phyloP scores from a whole-genome alignment of 1,284 basidiomycete species.

The Ustilago vetiveriae region DNA sequence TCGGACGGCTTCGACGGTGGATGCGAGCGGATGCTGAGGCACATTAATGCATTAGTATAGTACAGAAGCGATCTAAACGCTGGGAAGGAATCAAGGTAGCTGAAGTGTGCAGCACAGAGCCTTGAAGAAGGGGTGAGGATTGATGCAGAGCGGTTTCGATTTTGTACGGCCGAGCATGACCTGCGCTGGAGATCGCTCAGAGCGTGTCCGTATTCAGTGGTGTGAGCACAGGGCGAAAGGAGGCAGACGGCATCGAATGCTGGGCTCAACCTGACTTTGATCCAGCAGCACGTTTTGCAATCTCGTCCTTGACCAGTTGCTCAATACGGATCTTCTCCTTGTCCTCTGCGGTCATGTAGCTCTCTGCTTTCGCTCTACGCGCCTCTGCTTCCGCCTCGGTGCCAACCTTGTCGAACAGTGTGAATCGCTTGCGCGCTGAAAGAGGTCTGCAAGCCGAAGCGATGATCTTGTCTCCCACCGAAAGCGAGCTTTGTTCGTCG shows the following conservation, averaged over 20 bases:
- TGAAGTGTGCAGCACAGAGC: neutral
- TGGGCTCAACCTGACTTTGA: constrained; percentile 13
- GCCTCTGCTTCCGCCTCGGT: constrained; percentile 30
- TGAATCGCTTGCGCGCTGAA: constrained; percentile 61
- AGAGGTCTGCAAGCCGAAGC: constrained; percentile 61
- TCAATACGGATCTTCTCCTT: constrained; percentile 59
- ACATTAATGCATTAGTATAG: constrained; percentile 2
- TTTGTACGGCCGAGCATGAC: too few relatives aligned
- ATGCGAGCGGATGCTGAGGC: too few relatives aligned
- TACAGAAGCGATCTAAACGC: constrained; percentile 6
- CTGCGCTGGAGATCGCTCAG: too few relatives aligned
- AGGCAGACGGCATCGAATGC: too few relatives aligned
- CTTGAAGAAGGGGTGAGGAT: too few relatives aligned
- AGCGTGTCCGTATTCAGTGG: too few relatives aligned
- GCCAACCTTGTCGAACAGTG: constrained; percentile 50
- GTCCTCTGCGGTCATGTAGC: constrained; percentile 54
- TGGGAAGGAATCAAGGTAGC: neutral
- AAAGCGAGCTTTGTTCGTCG: constrained; percentile 51
- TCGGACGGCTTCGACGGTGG: too few relatives aligned
- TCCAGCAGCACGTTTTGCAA: constrained; percentile 28
- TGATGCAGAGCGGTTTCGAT: too few relatives aligned
- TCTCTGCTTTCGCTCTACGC: constrained; percentile 41
- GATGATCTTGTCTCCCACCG: constrained; percentile 59
- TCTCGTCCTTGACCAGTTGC: constrained; percentile 54
- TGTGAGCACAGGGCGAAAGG: too few relatives aligned